Conservation (phyloP, 148 eudicot genomes). For the Polygonum maritimum region DNA sequence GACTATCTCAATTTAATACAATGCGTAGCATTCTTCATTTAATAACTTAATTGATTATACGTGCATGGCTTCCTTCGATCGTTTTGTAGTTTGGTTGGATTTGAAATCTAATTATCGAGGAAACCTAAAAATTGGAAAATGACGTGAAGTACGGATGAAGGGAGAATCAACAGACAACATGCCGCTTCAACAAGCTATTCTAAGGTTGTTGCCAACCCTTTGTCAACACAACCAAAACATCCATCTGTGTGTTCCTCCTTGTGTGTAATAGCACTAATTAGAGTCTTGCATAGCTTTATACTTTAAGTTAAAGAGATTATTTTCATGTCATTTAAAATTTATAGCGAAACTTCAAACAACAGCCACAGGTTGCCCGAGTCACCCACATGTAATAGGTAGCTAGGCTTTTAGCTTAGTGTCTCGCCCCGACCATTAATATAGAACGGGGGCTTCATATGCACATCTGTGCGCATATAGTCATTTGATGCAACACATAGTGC, state of each 20-base stretch:
- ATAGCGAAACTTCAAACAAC: not conserved
- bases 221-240: conserved; percentile 14
- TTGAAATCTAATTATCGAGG: not conserved
- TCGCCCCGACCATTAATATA: too few species aligned
- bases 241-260: not conserved
- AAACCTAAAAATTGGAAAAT: not conserved
- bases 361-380: too few species aligned
- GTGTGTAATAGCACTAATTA: not conserved
- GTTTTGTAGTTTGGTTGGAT: not conserved
- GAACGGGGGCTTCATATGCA: too few species aligned
- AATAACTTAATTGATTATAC: not conserved
- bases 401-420: too few species aligned
- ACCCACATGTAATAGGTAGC: too few species aligned
- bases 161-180: conserved; percentile 14
- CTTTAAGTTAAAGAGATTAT: not conserved
- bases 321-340: not conserved
- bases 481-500: too few species aligned
- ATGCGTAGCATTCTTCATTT: not conserved
- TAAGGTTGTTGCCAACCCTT: conserved; percentile 33
- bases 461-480: too few species aligned
- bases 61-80: not conserved
- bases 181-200: conserved; percentile 29
- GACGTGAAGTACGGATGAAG: conserved; percentile 18
- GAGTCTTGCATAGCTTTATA: too few species aligned
- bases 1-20: not conserved